Percentiles rank a stretch among this genome's conserved stretches.
Evolutionary conservation across 148 eudicot species (phyloP).

Genomic region (Hydrangea macrophylla): DNA sequence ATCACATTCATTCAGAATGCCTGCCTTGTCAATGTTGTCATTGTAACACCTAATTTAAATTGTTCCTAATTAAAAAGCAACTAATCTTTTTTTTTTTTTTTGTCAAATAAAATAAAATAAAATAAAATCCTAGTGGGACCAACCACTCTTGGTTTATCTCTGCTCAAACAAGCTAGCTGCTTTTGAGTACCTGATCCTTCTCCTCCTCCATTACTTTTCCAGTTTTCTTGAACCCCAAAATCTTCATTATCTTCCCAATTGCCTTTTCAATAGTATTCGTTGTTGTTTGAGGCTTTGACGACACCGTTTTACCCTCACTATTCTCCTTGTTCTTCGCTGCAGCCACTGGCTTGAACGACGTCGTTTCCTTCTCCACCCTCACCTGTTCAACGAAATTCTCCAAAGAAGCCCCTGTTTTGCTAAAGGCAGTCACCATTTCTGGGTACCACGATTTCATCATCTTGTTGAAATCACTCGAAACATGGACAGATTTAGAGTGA

Average conservation of each 20-base stretch:
- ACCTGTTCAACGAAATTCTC: slow-evolving; percentile 18
- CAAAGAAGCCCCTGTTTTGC: slow-evolving; percentile 26
- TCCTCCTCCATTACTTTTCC: background rate
- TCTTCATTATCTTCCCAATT: slow-evolving; percentile 17
- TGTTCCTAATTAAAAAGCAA: no score
- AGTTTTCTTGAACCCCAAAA: slow-evolving; percentile 13
- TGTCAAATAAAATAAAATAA: no score
- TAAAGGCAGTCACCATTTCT: slow-evolving; percentile 25
- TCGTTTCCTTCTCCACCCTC: slow-evolving; percentile 11
- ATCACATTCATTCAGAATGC: no score
- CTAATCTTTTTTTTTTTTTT: no score
- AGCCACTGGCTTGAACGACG: slow-evolving; percentile 8
- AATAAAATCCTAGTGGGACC: no score
- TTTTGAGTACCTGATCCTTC: no score
- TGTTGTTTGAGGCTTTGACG: background rate
- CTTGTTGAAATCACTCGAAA: slow-evolving; percentile 21
- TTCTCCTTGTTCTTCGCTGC: slow-evolving; percentile 10
- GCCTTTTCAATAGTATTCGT: background rate
- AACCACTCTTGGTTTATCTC: no score
- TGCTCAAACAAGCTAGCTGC: no score
- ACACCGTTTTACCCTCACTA: background rate
- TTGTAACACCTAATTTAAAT: no score
- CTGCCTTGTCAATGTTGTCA: no score
- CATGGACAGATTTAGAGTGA: background rate
- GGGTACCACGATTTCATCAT: slow-evolving; percentile 23